phyloP scores from a whole-genome alignment of 257 asterid species.

The Orobanche coerulescens region DNA sequence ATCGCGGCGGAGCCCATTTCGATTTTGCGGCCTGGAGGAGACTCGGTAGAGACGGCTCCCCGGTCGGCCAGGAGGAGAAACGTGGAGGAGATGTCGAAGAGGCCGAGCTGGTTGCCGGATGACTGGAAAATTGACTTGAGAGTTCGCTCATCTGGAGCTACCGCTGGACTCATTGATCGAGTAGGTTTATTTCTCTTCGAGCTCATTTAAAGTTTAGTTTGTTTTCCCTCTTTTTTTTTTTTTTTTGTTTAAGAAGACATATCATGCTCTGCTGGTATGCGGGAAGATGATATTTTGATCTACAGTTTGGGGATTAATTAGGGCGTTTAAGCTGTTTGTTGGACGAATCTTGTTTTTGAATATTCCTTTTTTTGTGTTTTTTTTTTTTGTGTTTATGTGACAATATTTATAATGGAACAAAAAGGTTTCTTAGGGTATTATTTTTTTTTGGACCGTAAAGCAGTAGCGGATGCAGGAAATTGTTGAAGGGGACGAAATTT shows the following conservation, averaged over 20 bases:
- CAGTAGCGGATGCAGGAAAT: too few species aligned
- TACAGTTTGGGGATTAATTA: slow-evolving; percentile 1
- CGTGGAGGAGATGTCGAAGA: slow-evolving; percentile 36
- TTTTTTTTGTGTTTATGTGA: neutral
- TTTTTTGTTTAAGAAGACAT: slow-evolving; percentile 6
- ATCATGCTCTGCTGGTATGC: neutral
- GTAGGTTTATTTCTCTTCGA: slow-evolving; percentile 24
- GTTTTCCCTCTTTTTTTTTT: too few species aligned
- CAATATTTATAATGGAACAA: neutral
- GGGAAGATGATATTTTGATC: neutral
- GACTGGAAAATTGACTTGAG: slow-evolving; percentile 31
- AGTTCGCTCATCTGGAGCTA: slow-evolving; percentile 32
- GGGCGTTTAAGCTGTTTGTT: neutral
- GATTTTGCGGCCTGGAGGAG: slow-evolving; percentile 22
- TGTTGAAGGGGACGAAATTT: too few species aligned
- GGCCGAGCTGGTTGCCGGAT: slow-evolving; percentile 39
- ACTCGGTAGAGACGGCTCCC: slow-evolving; percentile 18
- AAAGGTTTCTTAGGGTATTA: neutral
- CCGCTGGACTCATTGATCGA: slow-evolving; percentile 39
- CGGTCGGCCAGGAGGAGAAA: slow-evolving; percentile 21
- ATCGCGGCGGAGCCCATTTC: slow-evolving; percentile 40
- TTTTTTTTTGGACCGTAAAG: neutral
- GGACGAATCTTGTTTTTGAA: slow-evolving; percentile 13
- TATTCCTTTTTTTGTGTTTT: neutral
- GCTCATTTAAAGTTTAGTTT: neutral